phyloP scores from a whole-genome alignment of 1,284 basidiomycete species.

The Singerocomus rubriflavus region DNA sequence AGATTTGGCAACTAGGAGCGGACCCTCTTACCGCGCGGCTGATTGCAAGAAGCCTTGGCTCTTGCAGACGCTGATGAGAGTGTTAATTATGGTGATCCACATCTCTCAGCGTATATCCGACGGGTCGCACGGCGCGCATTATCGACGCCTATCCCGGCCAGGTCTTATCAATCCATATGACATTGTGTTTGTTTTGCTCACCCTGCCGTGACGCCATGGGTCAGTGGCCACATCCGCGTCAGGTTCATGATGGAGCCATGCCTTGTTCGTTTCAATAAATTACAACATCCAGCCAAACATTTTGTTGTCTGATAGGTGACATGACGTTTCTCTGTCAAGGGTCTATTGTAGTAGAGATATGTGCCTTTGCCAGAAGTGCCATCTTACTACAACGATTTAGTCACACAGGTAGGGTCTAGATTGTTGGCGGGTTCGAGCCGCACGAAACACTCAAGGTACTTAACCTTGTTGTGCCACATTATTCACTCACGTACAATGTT shows the following conservation, averaged over 20 bases:
- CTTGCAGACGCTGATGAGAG: background rate
- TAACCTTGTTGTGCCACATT: background rate
- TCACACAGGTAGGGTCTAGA: background rate
- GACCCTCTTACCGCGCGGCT: background rate
- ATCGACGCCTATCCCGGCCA: conserved; percentile 3
- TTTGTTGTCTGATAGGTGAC: background rate
- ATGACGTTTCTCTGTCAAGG: conserved; percentile 5
- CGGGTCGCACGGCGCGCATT: conserved; percentile 8
- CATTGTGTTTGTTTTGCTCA: background rate
- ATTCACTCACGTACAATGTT: conserved; percentile 19
- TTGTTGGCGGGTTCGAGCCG: background rate
- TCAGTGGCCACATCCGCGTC: background rate
- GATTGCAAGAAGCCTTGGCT: conserved; percentile 8
- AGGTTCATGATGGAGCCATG: conserved; percentile 5
- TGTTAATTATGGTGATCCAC: conserved; percentile 11
- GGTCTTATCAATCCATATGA: conserved; percentile 9
- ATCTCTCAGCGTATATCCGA: conserved; percentile 1
- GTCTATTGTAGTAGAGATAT: background rate
- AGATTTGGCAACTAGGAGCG: background rate
- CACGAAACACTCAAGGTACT: background rate
- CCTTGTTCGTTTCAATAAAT: conserved; percentile 8
- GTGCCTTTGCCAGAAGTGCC: background rate
- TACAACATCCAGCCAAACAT: conserved; percentile 1
- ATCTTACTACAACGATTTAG: background rate
- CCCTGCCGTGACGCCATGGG: background rate